These are phyloP conservation scores for Sutorius australiensis DNA, from an alignment of 768 basidiomycete species.

Conservation along the genomic window DNA sequence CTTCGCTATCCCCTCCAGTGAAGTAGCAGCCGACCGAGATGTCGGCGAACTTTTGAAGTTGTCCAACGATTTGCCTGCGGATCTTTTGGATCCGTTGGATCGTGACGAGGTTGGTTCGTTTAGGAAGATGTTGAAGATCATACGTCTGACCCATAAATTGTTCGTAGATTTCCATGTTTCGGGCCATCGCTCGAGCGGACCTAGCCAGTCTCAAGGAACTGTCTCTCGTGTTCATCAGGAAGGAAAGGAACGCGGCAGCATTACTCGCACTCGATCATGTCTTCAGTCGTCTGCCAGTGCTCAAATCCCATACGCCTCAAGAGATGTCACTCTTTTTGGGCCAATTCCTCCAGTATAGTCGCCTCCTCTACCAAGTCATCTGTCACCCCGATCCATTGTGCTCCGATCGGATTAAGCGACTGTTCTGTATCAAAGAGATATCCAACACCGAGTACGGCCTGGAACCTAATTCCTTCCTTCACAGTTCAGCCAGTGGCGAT, in stretches of 20 bases:
- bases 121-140: neutral
- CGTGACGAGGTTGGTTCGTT: conserved; percentile 7
- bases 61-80: conserved; percentile 9
- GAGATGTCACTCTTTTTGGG: conserved; percentile 4
- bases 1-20: conserved; percentile 31
- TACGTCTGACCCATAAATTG: neutral
- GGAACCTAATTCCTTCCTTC: conserved; percentile 5
- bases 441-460: conserved; percentile 6
- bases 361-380: conserved; percentile 1
- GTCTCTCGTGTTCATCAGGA: conserved; percentile 26
- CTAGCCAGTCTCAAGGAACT: conserved; percentile 29
- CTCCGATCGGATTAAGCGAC: conserved; percentile 20
- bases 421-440: conserved; percentile 20
- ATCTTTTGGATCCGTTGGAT: conserved; percentile 2
- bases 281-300: conserved; percentile 2
- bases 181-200: conserved; percentile 28
- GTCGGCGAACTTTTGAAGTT: conserved; percentile 24
- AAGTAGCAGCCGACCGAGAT: neutral
- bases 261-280: conserved; percentile 7
- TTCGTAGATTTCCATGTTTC: conserved; percentile 30
- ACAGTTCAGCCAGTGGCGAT: neutral
- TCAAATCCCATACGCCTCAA: conserved; percentile 23
- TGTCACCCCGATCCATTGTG: neutral
- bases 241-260: neutral
- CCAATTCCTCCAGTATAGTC: conserved; percentile 1